Conservation (phyloP, 208 protist species). For the Trypanosoma platydactyli region DNA sequence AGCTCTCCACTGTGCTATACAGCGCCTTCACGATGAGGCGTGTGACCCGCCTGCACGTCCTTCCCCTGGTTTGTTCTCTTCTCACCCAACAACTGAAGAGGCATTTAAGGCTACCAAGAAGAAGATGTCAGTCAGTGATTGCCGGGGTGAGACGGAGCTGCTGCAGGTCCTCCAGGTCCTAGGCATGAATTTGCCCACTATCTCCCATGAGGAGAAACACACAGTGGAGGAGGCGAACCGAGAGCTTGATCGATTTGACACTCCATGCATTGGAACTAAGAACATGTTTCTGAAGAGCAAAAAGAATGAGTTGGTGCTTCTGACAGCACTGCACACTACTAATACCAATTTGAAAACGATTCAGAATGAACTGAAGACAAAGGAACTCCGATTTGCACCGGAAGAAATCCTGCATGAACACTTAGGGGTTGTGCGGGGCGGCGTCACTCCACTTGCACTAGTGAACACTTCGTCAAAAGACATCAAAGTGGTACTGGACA, state of each 20-base stretch:
- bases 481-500: constrained; percentile 78
- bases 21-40: not conserved
- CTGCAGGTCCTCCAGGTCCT: constrained; percentile 49
- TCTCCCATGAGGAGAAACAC: constrained; percentile 71
- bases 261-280: constrained; percentile 64
- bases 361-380: constrained; percentile 60
- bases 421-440: constrained; percentile 71
- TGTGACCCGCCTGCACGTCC: not conserved
- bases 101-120: constrained; percentile 10
- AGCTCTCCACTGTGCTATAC: not conserved
- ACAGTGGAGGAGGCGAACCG: constrained; percentile 72
- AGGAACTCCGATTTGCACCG: constrained; percentile 84
- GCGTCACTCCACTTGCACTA: constrained; percentile 85
- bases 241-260: constrained; percentile 51
- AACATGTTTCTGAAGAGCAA: constrained; percentile 92
- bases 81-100: constrained; percentile 14
- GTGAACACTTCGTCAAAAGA: constrained; percentile 74
- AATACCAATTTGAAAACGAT: constrained; percentile 80
- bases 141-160: constrained; percentile 58
- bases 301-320: constrained; percentile 84
- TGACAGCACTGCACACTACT: constrained; percentile 66
- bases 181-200: constrained; percentile 45
- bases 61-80: constrained; percentile 14
- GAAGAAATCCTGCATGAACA: constrained; percentile 61
- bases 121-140: constrained; percentile 58